Evolutionary conservation across 371 early-diverging fungal genomes (phyloP).

Genomic region (Chytridium lagenaria): DNA sequence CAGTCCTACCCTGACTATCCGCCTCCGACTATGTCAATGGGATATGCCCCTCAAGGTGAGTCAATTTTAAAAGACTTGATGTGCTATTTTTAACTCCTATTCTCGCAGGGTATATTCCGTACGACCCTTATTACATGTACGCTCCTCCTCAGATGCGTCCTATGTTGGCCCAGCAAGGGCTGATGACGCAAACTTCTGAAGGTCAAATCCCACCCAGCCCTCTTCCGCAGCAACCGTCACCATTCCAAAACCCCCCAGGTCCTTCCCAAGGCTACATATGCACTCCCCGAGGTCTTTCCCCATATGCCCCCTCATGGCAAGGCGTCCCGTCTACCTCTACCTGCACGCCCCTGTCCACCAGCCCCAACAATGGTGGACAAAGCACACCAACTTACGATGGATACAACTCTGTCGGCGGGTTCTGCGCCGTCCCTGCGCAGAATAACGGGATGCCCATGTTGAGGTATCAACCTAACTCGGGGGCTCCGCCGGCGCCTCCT

Average conservation of each 20-base stretch:
- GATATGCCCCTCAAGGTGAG: background rate
- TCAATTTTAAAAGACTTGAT: background rate
- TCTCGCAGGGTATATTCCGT: background rate
- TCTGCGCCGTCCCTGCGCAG: no score
- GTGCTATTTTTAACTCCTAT: background rate
- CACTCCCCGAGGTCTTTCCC: no score
- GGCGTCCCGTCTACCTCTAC: no score
- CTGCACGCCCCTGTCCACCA: no score
- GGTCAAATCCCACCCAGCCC: background rate
- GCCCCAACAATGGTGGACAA: no score
- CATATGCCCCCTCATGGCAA: no score
- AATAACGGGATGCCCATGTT: no score
- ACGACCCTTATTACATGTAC: constrained; percentile 6
- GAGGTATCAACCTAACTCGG: background rate
- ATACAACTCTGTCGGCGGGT: no score
- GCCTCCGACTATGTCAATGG: background rate
- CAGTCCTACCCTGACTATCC: background rate
- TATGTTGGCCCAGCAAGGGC: background rate
- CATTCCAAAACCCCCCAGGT: no score
- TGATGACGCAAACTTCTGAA: background rate
- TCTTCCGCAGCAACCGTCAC: background rate
- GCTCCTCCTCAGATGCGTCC: background rate
- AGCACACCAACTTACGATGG: no score
- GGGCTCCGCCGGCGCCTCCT: background rate
- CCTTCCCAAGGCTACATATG: no score